Evolutionary conservation across 768 basidiomycete genomes (phyloP), one percentile per base, ranked within the genome.

Genomic region (Russula brevipes): DNA sequence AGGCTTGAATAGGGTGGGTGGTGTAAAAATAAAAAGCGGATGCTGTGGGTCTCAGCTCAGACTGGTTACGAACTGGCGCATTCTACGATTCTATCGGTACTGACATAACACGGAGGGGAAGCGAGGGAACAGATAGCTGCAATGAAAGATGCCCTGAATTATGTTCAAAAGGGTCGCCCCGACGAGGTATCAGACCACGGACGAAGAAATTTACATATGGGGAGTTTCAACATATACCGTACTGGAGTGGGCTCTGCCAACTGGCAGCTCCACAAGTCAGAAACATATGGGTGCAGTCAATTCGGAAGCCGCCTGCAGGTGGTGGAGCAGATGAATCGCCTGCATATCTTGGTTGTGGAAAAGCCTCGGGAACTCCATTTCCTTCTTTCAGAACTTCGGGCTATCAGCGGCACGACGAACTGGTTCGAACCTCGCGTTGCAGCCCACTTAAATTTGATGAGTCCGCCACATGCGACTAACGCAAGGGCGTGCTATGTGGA

Each of bases 371-470:
- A 31, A 12, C 7, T 39, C 11, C 9, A 17, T 35, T 31, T 35
- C 50, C 33, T 30, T 31, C 14, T 44, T 53, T 35, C 58, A 59
- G 42, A 45, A 8, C 5, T 10, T 19, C 30, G 58, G 11, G 14
- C 35, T 45, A 14, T 24, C n/a, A 8, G 11, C n/a, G 12, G 12
- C 30, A 46, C 10, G 16, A 35, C 46, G 31, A 63, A 63, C 57
- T 31, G 46, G 57, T 63, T 63, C 57, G 57, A 63, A 59, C 57
- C 7, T 45, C 38, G 7, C 19, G 19, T n/a, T 5, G 39, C 12
- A 35, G 19, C 31, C n/a, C 5, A 19, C 24, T 57, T n/a, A 36
- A 47, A 39, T 39, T 19, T 38, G 44, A 47, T 16, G 16, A 39
- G 24, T 31, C 19, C 33, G 33, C 42, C 35, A 36, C 42, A 9